phyloP scores from a whole-genome alignment of 805 yeast genomes.

The Jamesozyma lodderae region DNA sequence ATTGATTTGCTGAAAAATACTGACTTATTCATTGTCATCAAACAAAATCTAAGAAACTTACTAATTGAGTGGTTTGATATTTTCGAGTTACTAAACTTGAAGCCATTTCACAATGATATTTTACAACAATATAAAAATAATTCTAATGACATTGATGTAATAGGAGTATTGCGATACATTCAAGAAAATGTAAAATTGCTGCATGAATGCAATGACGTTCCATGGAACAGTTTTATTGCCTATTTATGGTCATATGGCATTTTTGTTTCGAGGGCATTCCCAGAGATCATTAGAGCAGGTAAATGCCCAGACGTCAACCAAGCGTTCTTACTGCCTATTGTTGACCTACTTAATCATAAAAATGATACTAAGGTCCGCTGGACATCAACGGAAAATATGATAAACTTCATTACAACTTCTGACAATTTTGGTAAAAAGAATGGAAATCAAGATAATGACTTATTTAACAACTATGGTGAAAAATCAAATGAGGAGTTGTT shows the following conservation, averaged over 20 bases:
- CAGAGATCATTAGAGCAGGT: slow-evolving; percentile 41
- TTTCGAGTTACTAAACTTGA: slow-evolving; percentile 5
- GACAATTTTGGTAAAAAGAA: slow-evolving; percentile 1
- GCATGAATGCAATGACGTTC: slow-evolving; percentile 12
- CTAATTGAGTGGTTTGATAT: slow-evolving; percentile 50
- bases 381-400: slow-evolving; percentile 31
- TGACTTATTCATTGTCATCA: slow-evolving; percentile 51
- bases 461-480: slow-evolving; percentile 79
- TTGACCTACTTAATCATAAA: slow-evolving; percentile 72
- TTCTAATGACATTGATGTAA: neutral
- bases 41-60: slow-evolving; percentile 36
- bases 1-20: slow-evolving; percentile 52
- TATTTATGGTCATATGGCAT: slow-evolving; percentile 71
- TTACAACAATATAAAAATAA: neutral
- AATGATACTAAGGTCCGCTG: slow-evolving; percentile 56
- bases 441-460: slow-evolving; percentile 35
- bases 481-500: slow-evolving; percentile 79
- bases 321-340: slow-evolving; percentile 68
- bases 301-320: slow-evolving; percentile 31
- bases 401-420: slow-evolving; percentile 37
- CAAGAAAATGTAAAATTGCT: neutral
- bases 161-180: slow-evolving; percentile 3
- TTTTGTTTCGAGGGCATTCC: slow-evolving; percentile 73
- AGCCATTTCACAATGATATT: slow-evolving; percentile 1
- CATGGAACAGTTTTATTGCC: slow-evolving; percentile 57